phyloP scores from a whole-genome alignment of 768 basidiomycete genomes.

The Lanmaoa pseudosensibilis region DNA sequence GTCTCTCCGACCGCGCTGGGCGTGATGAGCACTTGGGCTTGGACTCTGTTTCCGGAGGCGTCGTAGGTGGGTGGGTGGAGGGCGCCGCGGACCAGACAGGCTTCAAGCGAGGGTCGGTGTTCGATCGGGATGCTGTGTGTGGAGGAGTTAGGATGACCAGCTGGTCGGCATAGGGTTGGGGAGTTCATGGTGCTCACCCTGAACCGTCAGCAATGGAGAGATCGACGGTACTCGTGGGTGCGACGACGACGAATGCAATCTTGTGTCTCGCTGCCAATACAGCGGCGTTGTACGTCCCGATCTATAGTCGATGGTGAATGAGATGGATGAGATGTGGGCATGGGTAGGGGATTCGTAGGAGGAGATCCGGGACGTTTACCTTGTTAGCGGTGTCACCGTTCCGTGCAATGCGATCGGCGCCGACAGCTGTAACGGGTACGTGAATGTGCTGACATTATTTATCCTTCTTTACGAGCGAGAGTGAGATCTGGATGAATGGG shows the following conservation, averaged over 20 bases:
- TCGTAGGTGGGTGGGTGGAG: conserved; percentile 53
- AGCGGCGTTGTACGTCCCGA: conserved; percentile 96
- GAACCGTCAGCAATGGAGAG: conserved; percentile 71
- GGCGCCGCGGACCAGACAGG: conserved; percentile 83
- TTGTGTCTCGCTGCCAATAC: conserved; percentile 84
- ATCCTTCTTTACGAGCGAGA: neutral
- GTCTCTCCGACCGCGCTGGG: conserved; percentile 50
- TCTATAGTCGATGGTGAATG: conserved; percentile 33
- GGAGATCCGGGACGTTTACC: conserved; percentile 35
- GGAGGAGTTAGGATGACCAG: neutral
- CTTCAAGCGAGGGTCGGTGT: conserved; percentile 84
- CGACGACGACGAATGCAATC: conserved; percentile 91
- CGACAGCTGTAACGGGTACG: conserved; percentile 54
- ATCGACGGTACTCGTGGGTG: conserved; percentile 91
- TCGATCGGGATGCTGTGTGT: conserved; percentile 80
- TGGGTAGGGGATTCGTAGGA: neutral
- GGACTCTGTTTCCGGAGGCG: conserved; percentile 48
- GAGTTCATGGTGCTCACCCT: conserved; percentile 35
- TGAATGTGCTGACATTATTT: neutral
- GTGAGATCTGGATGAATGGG: neutral
- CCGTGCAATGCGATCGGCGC: conserved; percentile 83
- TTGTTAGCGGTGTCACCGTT: conserved; percentile 99
- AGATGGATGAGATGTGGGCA: neutral
- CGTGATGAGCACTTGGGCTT: conserved; percentile 83
- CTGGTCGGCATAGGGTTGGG: neutral